phyloP scores from a whole-genome alignment of 768 basidiomycete species.

The Suillus subaureus region DNA sequence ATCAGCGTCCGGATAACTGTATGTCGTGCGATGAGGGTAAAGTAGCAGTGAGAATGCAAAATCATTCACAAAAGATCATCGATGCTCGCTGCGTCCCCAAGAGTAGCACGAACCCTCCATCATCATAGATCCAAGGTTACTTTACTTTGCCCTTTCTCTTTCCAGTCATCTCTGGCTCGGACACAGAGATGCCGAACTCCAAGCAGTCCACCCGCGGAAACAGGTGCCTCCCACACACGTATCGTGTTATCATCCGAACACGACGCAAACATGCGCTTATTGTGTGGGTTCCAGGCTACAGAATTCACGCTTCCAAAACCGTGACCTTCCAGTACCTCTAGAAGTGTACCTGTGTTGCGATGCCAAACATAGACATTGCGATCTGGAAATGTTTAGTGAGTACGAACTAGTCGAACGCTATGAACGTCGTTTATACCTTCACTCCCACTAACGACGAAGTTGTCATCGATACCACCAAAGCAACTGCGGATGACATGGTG shows the following conservation, averaged over 20 bases:
- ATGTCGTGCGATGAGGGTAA: background rate
- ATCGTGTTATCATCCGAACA: constrained; percentile 93
- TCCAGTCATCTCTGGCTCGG: constrained; percentile 37
- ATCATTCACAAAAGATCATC: background rate
- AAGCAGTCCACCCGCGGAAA: constrained; percentile 24
- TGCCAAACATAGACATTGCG: constrained; percentile 96
- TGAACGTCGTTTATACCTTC: constrained; percentile 66
- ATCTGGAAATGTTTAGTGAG: constrained; percentile 52
- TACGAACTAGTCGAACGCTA: constrained; percentile 1
- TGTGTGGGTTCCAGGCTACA: constrained; percentile 93
- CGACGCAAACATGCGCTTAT: constrained; percentile 92
- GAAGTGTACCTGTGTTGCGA: constrained; percentile 74
- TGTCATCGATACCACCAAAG: constrained; percentile 88
- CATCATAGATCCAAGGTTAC: constrained; percentile 40
- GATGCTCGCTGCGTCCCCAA: constrained; percentile 2
- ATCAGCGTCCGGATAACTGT: constrained; percentile 27
- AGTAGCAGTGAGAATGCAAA: constrained; percentile 1
- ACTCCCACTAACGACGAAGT: constrained; percentile 91
- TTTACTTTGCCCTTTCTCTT: constrained; percentile 68
- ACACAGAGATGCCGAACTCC: constrained; percentile 21
- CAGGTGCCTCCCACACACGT: constrained; percentile 77
- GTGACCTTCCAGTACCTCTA: constrained; percentile 91
- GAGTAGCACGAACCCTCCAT: constrained; percentile 13
- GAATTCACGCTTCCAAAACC: constrained; percentile 88
- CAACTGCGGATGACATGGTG: constrained; percentile 89